Conservation (phyloP, 2,329 filamentous ascomycete genomes). For the Apiospora rasikravindrae region DNA sequence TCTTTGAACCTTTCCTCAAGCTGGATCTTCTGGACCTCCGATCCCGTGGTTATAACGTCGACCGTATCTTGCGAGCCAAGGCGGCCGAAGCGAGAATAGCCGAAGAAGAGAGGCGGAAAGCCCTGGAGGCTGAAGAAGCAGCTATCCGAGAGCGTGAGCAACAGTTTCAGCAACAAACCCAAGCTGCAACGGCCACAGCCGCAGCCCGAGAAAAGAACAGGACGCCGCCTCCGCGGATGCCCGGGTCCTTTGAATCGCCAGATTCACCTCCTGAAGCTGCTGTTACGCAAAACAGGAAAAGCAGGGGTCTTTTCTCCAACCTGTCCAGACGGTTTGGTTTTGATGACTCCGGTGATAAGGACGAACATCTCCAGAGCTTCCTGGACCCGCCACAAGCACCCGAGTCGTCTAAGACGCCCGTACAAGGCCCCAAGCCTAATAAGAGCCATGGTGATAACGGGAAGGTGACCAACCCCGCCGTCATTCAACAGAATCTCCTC, state of each 20-base stretch:
- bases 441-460: constrained; percentile 48
- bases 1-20: constrained; percentile 88
- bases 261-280: constrained; percentile 30
- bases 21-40: constrained; percentile 82
- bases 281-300: constrained; percentile 48
- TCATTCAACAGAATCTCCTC: constrained; percentile 72
- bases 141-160: constrained; percentile 63
- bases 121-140: constrained; percentile 74
- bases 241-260: constrained; percentile 66
- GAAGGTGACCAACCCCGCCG: constrained; percentile 63
- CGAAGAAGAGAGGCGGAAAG: constrained; percentile 78
- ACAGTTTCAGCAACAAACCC: constrained; percentile 53
- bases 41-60: constrained; percentile 92
- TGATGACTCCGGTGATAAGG: constrained; percentile 53
- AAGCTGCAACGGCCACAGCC: constrained; percentile 40
- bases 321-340: constrained; percentile 72
- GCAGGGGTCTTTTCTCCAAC: constrained; percentile 68
- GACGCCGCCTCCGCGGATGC: constrained; percentile 64
- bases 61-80: constrained; percentile 88
- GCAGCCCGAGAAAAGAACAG: constrained; percentile 45
- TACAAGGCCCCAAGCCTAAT: constrained; percentile 26
- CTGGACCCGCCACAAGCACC: constrained; percentile 39
- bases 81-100: constrained; percentile 86
- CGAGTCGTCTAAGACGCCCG: constrained; percentile 28
- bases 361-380: constrained; percentile 53